These are phyloP conservation scores for Eimeria acervulina DNA, from an alignment of 169 alveolate species.

Conservation along the genomic window DNA sequence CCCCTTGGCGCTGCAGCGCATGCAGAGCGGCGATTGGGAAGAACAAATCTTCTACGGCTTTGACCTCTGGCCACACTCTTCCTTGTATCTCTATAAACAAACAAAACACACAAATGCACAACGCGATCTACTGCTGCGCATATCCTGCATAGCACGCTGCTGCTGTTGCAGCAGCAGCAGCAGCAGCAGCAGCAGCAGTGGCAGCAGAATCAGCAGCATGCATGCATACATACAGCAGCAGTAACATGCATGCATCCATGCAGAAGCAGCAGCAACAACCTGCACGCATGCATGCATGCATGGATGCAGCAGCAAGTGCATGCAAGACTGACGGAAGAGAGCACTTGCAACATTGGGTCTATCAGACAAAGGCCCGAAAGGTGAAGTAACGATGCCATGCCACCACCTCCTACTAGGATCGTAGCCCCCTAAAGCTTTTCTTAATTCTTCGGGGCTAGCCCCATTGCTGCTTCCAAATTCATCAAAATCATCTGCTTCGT, in stretches of 20 bases:
- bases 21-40: conserved; percentile 13
- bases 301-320: background rate
- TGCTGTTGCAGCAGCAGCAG: background rate
- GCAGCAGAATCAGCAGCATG: background rate
- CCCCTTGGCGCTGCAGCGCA: conserved; percentile 5
- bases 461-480: background rate
- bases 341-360: conserved; percentile 1
- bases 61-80: conserved; percentile 61
- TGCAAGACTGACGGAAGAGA: conserved; percentile 21
- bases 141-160: background rate
- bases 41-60: conserved; percentile 11
- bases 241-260: too few species aligned
- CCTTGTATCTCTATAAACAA: conserved; percentile 46
- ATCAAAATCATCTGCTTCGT: background rate
- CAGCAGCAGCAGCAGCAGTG: conserved; percentile 6
- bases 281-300: background rate
- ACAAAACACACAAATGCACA: background rate
- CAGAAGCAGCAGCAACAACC: too few species aligned
- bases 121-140: background rate
- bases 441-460: background rate
- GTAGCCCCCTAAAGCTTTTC: background rate
- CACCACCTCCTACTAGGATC: conserved; percentile 7
- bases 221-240: background rate
- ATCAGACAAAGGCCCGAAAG: background rate
- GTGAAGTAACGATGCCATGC: conserved; percentile 5